These are phyloP conservation scores for Allium cepa DNA, from an alignment of 106 monocot species.

Conservation along the genomic window DNA sequence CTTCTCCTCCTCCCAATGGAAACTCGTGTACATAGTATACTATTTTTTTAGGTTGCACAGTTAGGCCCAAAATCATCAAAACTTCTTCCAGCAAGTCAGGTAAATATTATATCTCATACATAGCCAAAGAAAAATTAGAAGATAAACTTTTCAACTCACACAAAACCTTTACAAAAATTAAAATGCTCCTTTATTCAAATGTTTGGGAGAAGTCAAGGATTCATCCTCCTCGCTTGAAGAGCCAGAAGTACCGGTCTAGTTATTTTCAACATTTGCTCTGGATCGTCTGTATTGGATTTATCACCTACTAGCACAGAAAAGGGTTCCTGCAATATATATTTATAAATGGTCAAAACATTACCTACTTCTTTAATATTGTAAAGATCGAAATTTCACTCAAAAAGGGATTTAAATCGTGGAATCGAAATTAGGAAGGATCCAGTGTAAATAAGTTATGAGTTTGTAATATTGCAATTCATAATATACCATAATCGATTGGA, in stretches of 20 bases:
- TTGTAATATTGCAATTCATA: no score
- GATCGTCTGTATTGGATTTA: conserved; percentile 53
- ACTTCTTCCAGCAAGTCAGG: no score
- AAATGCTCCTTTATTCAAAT: background rate
- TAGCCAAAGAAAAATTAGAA: no score
- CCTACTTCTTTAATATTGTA: no score
- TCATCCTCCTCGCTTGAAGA: conserved; percentile 29
- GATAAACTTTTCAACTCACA: no score
- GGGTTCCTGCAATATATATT: conserved; percentile 32
- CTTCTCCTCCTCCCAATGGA: background rate
- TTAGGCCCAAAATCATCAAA: conserved; percentile 1
- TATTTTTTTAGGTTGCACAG: background rate
- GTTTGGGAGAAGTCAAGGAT: conserved; percentile 23
- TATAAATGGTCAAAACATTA: no score
- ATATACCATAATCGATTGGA: no score
- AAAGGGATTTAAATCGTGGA: no score
- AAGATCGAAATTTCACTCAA: no score
- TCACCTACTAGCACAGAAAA: conserved; percentile 59
- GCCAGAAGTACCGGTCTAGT: conserved; percentile 21
- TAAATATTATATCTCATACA: no score
- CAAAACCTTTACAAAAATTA: background rate
- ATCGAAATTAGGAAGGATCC: no score
- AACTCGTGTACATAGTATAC: conserved; percentile 7
- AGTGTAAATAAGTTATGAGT: no score
- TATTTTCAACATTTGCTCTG: conserved; percentile 22